Evolutionary conservation across 2,329 filamentous ascomycete genomes (phyloP).

Genomic region (Fusarium xylarioides): DNA sequence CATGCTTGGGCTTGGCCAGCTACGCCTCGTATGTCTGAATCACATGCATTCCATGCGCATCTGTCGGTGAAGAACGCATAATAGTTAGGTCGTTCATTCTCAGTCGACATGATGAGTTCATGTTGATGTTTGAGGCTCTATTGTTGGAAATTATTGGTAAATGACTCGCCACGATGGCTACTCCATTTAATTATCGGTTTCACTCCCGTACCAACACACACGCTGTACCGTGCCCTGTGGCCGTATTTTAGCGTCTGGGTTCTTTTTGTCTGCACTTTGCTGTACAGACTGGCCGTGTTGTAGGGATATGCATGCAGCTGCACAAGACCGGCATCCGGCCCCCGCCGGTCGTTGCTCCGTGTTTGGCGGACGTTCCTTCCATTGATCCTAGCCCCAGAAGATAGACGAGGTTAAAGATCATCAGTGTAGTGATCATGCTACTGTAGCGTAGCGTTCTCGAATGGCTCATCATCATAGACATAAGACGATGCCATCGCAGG

Average conservation of each 20-base stretch:
- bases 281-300: neutral
- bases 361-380: constrained; percentile 17
- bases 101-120: neutral
- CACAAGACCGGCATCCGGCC: constrained; percentile 40
- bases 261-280: constrained; percentile 27
- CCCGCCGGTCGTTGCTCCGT: constrained; percentile 31
- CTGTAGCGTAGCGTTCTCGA: neutral
- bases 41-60: constrained; percentile 20
- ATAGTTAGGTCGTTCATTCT: neutral
- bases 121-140: neutral
- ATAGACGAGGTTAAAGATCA: neutral
- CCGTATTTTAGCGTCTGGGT: constrained; percentile 20
- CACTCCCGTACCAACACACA: constrained; percentile 11
- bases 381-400: constrained; percentile 1
- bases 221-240: constrained; percentile 1
- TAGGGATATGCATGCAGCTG: constrained; percentile 36
- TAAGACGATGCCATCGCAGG: neutral
- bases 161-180: constrained; percentile 28
- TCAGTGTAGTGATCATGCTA: neutral
- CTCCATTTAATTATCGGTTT: constrained; percentile 11
- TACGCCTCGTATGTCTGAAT: constrained; percentile 1
- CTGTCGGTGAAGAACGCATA: neutral
- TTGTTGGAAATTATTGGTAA: constrained; percentile 8
- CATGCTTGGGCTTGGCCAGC: constrained; percentile 3
- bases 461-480: neutral